phyloP scores from a whole-genome alignment of 2,329 filamentous ascomycete species.

The Drechslerella coelobrocha region DNA sequence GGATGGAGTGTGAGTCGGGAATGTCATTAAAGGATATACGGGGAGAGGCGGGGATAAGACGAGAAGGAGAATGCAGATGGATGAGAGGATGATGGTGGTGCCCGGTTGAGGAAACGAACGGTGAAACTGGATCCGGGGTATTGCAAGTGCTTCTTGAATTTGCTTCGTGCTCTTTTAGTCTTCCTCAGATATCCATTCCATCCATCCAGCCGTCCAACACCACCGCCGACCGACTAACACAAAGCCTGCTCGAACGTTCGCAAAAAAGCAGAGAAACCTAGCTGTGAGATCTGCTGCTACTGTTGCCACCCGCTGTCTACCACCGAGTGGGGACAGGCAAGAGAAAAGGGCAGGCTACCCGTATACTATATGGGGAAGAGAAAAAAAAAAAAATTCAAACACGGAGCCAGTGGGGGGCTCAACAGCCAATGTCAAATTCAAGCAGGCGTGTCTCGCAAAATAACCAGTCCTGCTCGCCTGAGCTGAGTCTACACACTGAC shows the following conservation, averaged over 20 bases:
- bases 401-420: too few relatives aligned
- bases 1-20: background rate
- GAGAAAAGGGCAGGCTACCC: background rate
- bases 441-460: too few relatives aligned
- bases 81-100: background rate
- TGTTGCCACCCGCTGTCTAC: background rate
- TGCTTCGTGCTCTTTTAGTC: background rate
- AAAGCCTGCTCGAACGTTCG: slow-evolving; percentile 1
- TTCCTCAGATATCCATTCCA: background rate
- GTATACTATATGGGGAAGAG: too few relatives aligned
- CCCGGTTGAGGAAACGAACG: background rate
- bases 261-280: background rate
- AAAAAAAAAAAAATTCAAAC: too few relatives aligned
- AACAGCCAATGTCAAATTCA: too few relatives aligned
- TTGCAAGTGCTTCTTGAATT: background rate
- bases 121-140: background rate
- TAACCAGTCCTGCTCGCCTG: background rate
- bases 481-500: background rate
- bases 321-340: background rate
- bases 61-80: background rate
- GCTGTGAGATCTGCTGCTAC: background rate
- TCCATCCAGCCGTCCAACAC: background rate
- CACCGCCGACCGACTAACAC: background rate
- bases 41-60: background rate
- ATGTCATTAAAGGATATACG: background rate